Conservation (phyloP, 768 basidiomycete species). For the Termitomyces bulborhizus region DNA sequence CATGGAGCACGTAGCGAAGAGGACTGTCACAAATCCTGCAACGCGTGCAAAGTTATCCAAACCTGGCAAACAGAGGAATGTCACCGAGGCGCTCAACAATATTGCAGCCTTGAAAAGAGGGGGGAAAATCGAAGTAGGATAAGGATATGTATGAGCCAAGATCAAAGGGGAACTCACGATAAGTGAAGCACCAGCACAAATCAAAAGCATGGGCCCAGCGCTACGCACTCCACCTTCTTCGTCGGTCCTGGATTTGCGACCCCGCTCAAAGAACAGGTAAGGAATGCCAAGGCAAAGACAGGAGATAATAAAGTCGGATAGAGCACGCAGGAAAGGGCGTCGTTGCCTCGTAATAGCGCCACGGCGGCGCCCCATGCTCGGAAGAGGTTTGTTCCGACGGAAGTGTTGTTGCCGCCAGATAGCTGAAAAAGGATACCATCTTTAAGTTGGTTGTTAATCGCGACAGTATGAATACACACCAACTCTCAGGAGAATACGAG, state of each 20-base stretch:
- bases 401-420: constrained; percentile 70
- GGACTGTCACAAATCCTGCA: constrained; percentile 60
- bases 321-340: constrained; percentile 38
- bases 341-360: constrained; percentile 22
- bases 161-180: constrained; percentile 37
- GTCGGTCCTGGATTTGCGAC: constrained; percentile 44
- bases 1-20: constrained; percentile 67
- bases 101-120: constrained; percentile 58
- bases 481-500: constrained; percentile 63
- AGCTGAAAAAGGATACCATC: constrained; percentile 25
- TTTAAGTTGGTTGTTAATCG: not conserved
- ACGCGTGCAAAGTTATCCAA: constrained; percentile 58
- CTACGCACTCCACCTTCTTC: constrained; percentile 50
- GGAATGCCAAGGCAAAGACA: constrained; percentile 74
- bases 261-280: constrained; percentile 61
- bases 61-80: constrained; percentile 74
- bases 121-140: constrained; percentile 7
- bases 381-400: constrained; percentile 63
- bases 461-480: constrained; percentile 34
- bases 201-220: constrained; percentile 52
- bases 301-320: constrained; percentile 54
- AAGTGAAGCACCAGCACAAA: constrained; percentile 61
- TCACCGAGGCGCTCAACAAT: constrained; percentile 75
- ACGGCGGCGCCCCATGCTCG: constrained; percentile 27
- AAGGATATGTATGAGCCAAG: constrained; percentile 6